A percentile compares a stretch with the other conserved stretches of the same genome.
phyloP scores from a whole-genome alignment of 2,329 filamentous ascomycete genomes.

The Xylariaceae sp. region DNA sequence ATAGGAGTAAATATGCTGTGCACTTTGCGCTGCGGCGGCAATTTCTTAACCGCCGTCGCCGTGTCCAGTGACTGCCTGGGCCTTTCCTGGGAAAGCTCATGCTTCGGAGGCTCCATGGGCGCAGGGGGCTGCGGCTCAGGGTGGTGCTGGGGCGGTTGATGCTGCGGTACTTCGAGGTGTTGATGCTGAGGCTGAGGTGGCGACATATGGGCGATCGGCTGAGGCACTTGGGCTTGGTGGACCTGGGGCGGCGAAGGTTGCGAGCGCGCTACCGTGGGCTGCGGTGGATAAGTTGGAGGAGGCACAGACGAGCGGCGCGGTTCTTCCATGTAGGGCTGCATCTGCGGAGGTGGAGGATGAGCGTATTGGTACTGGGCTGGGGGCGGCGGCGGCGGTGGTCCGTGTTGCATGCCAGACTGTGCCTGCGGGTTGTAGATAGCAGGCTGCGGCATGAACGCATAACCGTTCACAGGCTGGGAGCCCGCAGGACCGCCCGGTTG shows the following conservation, averaged over 20 bases:
- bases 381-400: constrained; percentile 24
- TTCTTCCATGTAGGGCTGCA: constrained; percentile 69
- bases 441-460: constrained; percentile 78
- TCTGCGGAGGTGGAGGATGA: constrained; percentile 35
- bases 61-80: constrained; percentile 42
- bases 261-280: constrained; percentile 41
- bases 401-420: constrained; percentile 34
- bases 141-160: constrained; percentile 31
- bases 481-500: constrained; percentile 54
- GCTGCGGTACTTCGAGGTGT: constrained; percentile 29
- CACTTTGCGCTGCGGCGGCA: constrained; percentile 69
- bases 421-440: constrained; percentile 71
- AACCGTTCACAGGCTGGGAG: constrained; percentile 60
- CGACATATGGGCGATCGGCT: constrained; percentile 41
- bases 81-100: constrained; percentile 40
- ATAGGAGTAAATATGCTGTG: constrained; percentile 97
- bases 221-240: constrained; percentile 43
- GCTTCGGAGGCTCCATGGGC: constrained; percentile 40
- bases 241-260: constrained; percentile 56
- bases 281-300: constrained; percentile 49
- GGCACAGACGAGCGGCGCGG: constrained; percentile 67
- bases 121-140: constrained; percentile 33
- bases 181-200: constrained; percentile 45
- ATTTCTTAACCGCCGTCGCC: constrained; percentile 47
- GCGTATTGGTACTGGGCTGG: constrained; percentile 29